phyloP scores from a whole-genome alignment of 108 stramenopile species.

The Bacterosira constricta region DNA sequence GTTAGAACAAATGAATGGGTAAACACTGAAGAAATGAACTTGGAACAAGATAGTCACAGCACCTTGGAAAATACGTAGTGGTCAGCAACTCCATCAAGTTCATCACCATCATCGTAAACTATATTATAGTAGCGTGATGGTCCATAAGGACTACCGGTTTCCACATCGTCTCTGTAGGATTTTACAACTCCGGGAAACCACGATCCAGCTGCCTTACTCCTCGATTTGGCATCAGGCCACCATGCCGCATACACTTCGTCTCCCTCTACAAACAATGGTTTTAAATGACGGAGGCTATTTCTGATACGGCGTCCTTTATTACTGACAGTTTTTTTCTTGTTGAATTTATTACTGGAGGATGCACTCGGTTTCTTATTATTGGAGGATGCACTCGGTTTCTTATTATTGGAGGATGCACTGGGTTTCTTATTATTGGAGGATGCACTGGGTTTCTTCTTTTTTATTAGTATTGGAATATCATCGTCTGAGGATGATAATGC shows the following conservation, averaged over 20 bases:
- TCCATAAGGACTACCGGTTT: slow-evolving; percentile 2
- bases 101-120: neutral
- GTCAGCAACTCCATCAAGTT: neutral
- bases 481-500: neutral
- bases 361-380: neutral
- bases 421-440: neutral
- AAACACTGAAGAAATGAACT: too few relatives aligned
- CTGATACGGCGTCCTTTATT: neutral
- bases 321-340: neutral
- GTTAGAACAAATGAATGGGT: too few relatives aligned
- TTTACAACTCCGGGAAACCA: neutral
- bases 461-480: neutral
- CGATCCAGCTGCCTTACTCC: neutral
- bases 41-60: too few relatives aligned
- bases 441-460: neutral
- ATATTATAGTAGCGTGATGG: neutral
- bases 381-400: too few relatives aligned
- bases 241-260: neutral
- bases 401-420: neutral
- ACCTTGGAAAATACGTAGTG: slow-evolving; percentile 2
- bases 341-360: neutral
- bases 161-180: neutral
- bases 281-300: neutral
- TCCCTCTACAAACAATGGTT: slow-evolving; percentile 1
- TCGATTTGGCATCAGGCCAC: neutral